Conservation (phyloP, 805 yeast species). For the Zygotorulaspora sp. region DNA sequence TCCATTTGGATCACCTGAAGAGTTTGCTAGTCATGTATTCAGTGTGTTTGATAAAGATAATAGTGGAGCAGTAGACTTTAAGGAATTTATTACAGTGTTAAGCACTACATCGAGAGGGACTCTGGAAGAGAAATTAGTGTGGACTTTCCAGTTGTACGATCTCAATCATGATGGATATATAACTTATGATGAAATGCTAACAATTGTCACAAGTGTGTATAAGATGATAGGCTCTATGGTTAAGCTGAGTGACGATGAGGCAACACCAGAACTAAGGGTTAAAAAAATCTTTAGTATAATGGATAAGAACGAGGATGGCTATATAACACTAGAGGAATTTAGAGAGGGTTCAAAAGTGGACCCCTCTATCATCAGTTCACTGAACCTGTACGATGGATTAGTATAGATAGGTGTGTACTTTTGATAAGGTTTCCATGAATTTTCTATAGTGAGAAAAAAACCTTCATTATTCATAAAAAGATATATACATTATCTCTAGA, state of each 20-base stretch:
- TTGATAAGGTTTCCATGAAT: neutral
- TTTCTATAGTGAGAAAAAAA: neutral
- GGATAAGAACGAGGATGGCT: conserved; percentile 66
- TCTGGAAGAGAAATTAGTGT: conserved; percentile 73
- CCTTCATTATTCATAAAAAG: no score
- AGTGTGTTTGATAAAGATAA: conserved; percentile 81
- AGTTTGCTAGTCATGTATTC: conserved; percentile 83
- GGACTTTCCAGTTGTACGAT: conserved; percentile 91
- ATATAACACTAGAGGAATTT: conserved; percentile 79
- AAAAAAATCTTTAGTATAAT: conserved; percentile 70
- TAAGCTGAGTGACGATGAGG: conserved; percentile 78
- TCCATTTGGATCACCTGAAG: conserved; percentile 96
- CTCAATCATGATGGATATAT: conserved; percentile 73
- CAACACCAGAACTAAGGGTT: conserved; percentile 85
- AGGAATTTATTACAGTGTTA: conserved; percentile 84
- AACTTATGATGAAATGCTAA: conserved; percentile 70
- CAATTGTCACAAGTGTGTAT: conserved; percentile 78
- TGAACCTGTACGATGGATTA: conserved; percentile 75
- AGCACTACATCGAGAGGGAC: conserved; percentile 85
- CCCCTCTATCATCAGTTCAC: conserved; percentile 68
- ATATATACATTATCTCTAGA: no score
- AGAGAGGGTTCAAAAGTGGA: conserved; percentile 74
- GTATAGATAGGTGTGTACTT: conserved; percentile 41
- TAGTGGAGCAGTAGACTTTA: conserved; percentile 80
- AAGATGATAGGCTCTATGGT: conserved; percentile 97